These are phyloP conservation scores for Aspergillaceae sp. DNA, from an alignment of 2,329 filamentous ascomycete genomes.

Conservation along the genomic window DNA sequence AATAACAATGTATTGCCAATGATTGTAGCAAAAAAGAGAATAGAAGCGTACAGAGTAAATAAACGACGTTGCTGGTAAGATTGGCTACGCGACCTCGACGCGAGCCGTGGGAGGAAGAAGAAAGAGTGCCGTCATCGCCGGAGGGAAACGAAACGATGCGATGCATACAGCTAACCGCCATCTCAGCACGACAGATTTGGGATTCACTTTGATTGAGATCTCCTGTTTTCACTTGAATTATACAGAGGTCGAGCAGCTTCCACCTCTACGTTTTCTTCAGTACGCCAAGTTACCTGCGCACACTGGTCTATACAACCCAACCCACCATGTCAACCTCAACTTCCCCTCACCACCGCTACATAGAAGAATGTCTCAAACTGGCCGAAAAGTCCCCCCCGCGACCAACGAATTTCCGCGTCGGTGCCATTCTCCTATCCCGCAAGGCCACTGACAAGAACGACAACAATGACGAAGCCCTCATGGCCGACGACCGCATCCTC, in stretches of 20 bases:
- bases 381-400: conserved; percentile 74
- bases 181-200: too few relatives aligned
- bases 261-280: too few relatives aligned
- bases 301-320: conserved; percentile 3
- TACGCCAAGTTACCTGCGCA: not conserved
- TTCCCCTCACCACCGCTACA: conserved; percentile 41
- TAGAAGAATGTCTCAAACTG: conserved; percentile 65
- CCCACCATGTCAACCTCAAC: conserved; percentile 12
- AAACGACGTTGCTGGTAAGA: not conserved
- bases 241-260: not conserved
- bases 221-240: too few relatives aligned
- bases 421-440: conserved; percentile 65
- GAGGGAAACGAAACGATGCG: too few relatives aligned
- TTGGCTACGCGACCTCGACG: conserved; percentile 17
- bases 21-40: not conserved
- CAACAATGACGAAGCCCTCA: conserved; percentile 15
- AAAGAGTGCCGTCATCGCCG: conserved; percentile 16
- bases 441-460: conserved; percentile 2
- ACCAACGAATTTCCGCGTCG: conserved; percentile 87
- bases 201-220: too few relatives aligned
- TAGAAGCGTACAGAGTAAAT: not conserved
- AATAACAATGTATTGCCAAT: not conserved
- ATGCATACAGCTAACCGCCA: not conserved
- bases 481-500: conserved; percentile 47
- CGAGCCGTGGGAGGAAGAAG: conserved; percentile 9